These are phyloP conservation scores for Colletotrichum nymphaeae DNA, from an alignment of 2,329 filamentous ascomycete genomes.

Conservation along the genomic window DNA sequence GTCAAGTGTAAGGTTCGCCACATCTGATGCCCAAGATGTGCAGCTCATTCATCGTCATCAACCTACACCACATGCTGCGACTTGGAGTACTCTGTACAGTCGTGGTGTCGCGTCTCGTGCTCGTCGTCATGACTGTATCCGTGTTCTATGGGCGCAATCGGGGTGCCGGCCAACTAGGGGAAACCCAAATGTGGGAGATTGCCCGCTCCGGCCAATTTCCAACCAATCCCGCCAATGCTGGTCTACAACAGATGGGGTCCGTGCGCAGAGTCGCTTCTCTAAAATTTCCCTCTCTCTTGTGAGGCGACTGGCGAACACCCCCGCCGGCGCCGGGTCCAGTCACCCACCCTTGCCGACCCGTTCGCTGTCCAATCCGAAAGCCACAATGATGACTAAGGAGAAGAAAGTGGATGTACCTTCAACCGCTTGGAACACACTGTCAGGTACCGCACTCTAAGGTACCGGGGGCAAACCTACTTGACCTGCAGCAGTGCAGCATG, in stretches of 20 bases:
- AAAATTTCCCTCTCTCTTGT: background rate
- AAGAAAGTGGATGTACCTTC: background rate
- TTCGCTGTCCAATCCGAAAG: background rate
- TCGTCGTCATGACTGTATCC: conserved; percentile 3
- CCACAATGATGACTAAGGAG: background rate
- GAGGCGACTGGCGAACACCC: conserved; percentile 16
- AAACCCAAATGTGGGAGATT: conserved; percentile 31
- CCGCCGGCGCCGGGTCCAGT: background rate
- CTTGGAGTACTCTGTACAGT: background rate
- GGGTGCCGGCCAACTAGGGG: conserved; percentile 11
- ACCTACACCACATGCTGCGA: background rate
- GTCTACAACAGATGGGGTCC: conserved; percentile 18
- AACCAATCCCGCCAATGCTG: conserved; percentile 27
- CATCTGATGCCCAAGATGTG: conserved; percentile 5
- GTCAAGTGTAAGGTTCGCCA: background rate
- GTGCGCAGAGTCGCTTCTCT: conserved; percentile 17
- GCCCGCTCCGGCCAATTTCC: conserved; percentile 25
- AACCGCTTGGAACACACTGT: background rate
- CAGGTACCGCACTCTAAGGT: background rate
- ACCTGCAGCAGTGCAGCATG: background rate
- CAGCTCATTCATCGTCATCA: conserved; percentile 3
- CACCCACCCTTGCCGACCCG: conserved; percentile 15
- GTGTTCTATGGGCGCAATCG: conserved; percentile 5
- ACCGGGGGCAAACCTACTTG: background rate
- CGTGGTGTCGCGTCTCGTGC: conserved; percentile 2